Base-by-base conservation (phyloP, 352 stramenopile genomes). In the Globisporangium recalcitrans region DNA sequence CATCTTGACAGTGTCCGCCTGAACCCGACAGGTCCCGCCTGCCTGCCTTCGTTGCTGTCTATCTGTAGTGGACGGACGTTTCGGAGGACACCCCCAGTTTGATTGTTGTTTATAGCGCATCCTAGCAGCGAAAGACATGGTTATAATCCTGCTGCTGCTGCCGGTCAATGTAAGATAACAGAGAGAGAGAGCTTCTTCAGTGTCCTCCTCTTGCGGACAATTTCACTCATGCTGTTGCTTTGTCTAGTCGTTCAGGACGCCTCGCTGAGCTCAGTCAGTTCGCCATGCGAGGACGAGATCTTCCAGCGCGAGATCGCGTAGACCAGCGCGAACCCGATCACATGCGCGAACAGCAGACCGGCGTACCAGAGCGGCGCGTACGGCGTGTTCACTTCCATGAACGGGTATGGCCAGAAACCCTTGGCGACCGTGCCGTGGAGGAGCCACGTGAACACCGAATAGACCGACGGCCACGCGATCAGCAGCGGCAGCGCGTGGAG, bases 351-450 rank as follows among this genome's bases (percentile, higher is more conserved):
- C 21, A 92, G 62, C 26, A 90, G 46, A 5, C 79, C 75, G 5
- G 67, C 74, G 60, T 91, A 94, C 85, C 82, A 91, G 26, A 90
- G 54, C 3, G 82, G 82, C 1, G 85, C 81, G 68, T 68, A 90
- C 6, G 81, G 85, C n/a, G 80, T 90, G 52, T 91, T 54, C 22
- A 90, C 47, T 22, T 87, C 62, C 24, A 94, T 61, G 65, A 94
- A 94, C 44, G 85, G 85, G 52, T 94, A 94, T 19, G 82, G 85
- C 85, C 82, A 94, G 58, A 90, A 90, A 21, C 78, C 78, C 42
- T 74, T 75, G 7, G 74, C 75, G 42, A 89, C 69, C 0, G 74
- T 88, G 38, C 73, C 78, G 63, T 94, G 85, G 24, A 94, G 61
- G 42, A 91, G 78, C 82, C 85, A 94, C 10, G 83, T 69, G 58